Conservation (phyloP, 768 basidiomycete genomes). For the Lyophyllum atratum region DNA sequence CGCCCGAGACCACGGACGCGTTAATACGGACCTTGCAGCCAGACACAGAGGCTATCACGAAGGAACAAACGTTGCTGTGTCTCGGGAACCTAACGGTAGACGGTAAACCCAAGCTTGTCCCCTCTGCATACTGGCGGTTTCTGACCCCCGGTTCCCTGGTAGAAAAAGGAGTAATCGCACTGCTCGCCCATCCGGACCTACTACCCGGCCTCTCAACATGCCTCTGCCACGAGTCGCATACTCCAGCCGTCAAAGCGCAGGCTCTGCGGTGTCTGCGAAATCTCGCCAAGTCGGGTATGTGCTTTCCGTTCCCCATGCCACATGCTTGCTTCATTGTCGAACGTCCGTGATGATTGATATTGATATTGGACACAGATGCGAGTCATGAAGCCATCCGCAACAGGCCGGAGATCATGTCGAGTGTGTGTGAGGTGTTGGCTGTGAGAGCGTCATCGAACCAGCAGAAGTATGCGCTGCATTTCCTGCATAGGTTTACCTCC, state of each 20-base stretch:
- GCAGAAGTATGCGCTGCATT: conserved; percentile 20
- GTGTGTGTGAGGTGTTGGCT: conserved; percentile 10
- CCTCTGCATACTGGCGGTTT: no score
- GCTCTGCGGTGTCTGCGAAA: conserved; percentile 18
- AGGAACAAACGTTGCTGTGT: conserved; percentile 17
- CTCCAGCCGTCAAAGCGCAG: conserved; percentile 14
- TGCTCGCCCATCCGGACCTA: conserved; percentile 11
- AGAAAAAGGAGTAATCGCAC: conserved; percentile 8
- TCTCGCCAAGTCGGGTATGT: conserved; percentile 17
- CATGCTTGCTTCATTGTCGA: background rate
- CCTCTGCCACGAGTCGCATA: conserved; percentile 4
- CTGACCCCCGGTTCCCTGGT: background rate
- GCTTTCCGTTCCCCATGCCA: background rate
- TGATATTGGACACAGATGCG: no score
- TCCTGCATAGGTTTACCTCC: conserved; percentile 11
- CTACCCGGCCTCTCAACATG: conserved; percentile 14
- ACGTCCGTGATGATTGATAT: no score
- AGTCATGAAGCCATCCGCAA: conserved; percentile 10
- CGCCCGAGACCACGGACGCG: conserved; percentile 4
- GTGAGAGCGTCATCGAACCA: conserved; percentile 13
- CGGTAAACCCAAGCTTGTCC: background rate
- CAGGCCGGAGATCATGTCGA: conserved; percentile 8
- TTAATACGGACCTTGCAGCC: conserved; percentile 4
- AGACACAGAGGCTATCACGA: conserved; percentile 9
- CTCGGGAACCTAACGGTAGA: conserved; percentile 18